Conservation (phyloP, 371 early-diverging fungal species). For the Rhizopus arrhizus region DNA sequence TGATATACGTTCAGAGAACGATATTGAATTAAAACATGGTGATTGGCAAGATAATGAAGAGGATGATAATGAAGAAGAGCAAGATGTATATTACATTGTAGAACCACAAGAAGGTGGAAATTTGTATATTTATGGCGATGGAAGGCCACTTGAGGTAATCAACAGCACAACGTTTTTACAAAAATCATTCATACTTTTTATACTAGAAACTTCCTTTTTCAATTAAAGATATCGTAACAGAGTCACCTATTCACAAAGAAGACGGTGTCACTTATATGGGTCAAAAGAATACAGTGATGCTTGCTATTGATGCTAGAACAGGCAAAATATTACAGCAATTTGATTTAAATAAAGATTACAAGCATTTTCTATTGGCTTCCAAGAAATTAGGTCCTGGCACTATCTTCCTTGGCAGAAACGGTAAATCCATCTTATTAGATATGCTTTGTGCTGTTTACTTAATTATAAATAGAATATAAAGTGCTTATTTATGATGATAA, state of each 20-base stretch:
- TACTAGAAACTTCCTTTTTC: constrained; percentile 71
- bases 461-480: constrained; percentile 22
- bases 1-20: constrained; percentile 6
- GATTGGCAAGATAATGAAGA: constrained; percentile 10
- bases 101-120: constrained; percentile 80
- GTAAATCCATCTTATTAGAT: constrained; percentile 20
- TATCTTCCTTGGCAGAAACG: constrained; percentile 45
- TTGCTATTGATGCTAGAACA: constrained; percentile 71
- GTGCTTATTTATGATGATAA: constrained; percentile 31
- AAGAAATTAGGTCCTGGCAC: constrained; percentile 33
- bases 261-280: constrained; percentile 71
- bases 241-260: constrained; percentile 60
- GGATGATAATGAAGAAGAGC: constrained; percentile 17
- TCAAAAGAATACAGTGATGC: constrained; percentile 63
- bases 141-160: constrained; percentile 57
- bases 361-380: constrained; percentile 23
- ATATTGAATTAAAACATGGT: constrained; percentile 6
- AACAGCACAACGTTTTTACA: neutral
- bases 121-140: constrained; percentile 67
- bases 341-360: constrained; percentile 43
- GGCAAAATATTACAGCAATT: constrained; percentile 64
- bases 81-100: constrained; percentile 65
- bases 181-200: neutral
- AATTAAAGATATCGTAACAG: constrained; percentile 67
- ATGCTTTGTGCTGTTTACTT: neutral